These are phyloP conservation scores for Pestalotiopsis sp. DNA, from an alignment of 2,329 filamentous ascomycete genomes.

Conservation along the genomic window DNA sequence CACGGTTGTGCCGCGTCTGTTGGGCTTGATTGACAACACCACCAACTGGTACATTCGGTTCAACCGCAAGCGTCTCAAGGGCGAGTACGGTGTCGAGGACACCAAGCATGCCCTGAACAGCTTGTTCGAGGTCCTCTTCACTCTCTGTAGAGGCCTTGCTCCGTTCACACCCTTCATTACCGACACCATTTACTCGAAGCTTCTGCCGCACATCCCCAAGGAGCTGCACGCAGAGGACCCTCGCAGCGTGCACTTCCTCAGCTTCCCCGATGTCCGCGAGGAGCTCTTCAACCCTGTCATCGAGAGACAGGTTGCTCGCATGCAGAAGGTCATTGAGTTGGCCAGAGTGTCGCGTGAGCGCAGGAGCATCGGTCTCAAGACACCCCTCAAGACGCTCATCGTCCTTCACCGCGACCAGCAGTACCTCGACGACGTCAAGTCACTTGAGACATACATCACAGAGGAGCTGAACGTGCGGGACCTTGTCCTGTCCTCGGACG, in stretches of 20 bases:
- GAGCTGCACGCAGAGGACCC: slow-evolving; percentile 70
- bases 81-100: slow-evolving; percentile 82
- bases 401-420: slow-evolving; percentile 83
- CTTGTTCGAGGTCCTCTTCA: slow-evolving; percentile 90
- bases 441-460: slow-evolving; percentile 83
- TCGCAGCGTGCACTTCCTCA: slow-evolving; percentile 88
- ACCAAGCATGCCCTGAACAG: slow-evolving; percentile 91
- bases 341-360: slow-evolving; percentile 85
- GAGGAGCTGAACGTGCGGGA: slow-evolving; percentile 93
- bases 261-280: slow-evolving; percentile 85
- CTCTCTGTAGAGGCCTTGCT: slow-evolving; percentile 82
- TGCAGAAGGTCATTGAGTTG: slow-evolving; percentile 96
- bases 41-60: slow-evolving; percentile 97
- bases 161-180: slow-evolving; percentile 96
- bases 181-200: slow-evolving; percentile 87
- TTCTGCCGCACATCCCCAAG: slow-evolving; percentile 81
- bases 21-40: slow-evolving; percentile 86
- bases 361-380: slow-evolving; percentile 83
- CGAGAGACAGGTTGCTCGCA: slow-evolving; percentile 83
- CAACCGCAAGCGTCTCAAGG: slow-evolving; percentile 72
- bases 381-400: slow-evolving; percentile 84
- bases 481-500: slow-evolving; percentile 81
- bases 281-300: slow-evolving; percentile 87
- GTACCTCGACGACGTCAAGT: slow-evolving; percentile 85
- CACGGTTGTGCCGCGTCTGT: slow-evolving; percentile 85